Evolutionary conservation across 371 early-diverging fungal species (phyloP).

Genomic region (Apophysomyces variabilis): DNA sequence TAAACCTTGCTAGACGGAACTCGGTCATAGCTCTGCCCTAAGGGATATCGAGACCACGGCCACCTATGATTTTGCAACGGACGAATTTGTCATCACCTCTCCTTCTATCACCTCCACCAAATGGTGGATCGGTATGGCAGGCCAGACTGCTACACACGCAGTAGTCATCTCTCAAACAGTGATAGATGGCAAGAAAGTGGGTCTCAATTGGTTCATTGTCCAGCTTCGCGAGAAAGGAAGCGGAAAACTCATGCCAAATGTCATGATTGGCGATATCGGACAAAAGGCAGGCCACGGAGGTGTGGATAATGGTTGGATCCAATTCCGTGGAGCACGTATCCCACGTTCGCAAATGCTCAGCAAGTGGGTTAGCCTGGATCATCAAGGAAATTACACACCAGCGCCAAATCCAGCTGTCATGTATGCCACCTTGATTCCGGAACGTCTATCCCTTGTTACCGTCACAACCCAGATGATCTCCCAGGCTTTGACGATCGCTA

Average conservation of each 20-base stretch:
- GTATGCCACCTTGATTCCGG: conserved; percentile 72
- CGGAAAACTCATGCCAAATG: conserved; percentile 73
- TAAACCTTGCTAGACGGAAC: conserved; percentile 49
- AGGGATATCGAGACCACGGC: conserved; percentile 89
- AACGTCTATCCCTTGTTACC: conserved; percentile 56
- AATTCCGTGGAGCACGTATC: conserved; percentile 85
- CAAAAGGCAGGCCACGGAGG: conserved; percentile 81
- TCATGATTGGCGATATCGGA: conserved; percentile 88
- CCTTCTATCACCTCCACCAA: conserved; percentile 87
- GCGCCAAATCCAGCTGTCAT: conserved; percentile 64
- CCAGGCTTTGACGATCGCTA: conserved; percentile 67
- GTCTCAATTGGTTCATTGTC: conserved; percentile 86
- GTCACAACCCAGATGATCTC: conserved; percentile 47
- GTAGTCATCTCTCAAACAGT: conserved; percentile 67
- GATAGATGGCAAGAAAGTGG: conserved; percentile 69
- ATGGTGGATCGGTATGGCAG: conserved; percentile 95
- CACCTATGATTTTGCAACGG: conserved; percentile 74
- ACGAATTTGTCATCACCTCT: conserved; percentile 85
- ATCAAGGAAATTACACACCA: conserved; percentile 64
- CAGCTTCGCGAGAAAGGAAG: conserved; percentile 80
- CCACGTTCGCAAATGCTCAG: conserved; percentile 84
- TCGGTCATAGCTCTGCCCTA: conserved; percentile 82
- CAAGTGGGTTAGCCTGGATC: conserved; percentile 66
- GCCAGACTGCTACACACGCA: conserved; percentile 79
- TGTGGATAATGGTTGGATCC: conserved; percentile 94